Percentiles rank a stretch among this genome's conserved stretches.
phyloP scores from a whole-genome alignment of 495 filamentous ascomycete species.

The Penicillium dipodomyicola region DNA sequence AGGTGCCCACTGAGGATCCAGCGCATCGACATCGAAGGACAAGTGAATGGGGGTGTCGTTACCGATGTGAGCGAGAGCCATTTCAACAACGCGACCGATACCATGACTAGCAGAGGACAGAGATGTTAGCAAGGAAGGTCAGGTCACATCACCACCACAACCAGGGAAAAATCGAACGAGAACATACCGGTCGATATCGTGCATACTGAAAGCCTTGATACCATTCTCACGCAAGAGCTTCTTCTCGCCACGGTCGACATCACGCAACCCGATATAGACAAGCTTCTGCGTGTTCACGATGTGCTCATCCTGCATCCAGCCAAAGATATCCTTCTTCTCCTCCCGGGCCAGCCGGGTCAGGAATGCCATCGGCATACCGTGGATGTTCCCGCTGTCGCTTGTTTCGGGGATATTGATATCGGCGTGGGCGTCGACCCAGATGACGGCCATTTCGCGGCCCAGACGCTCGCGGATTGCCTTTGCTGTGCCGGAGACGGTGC shows the following conservation, averaged over 20 bases:
- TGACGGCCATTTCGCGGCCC: constrained; percentile 80
- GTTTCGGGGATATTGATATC: constrained; percentile 97
- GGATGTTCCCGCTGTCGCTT: constrained; percentile 86
- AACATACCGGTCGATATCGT: constrained; percentile 82
- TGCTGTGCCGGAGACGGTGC: constrained; percentile 79
- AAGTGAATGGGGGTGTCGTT: constrained; percentile 93
- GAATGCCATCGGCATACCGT: constrained; percentile 97
- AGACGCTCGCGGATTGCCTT: constrained; percentile 82
- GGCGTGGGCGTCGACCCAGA: constrained; percentile 98
- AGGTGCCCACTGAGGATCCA: constrained; percentile 94
- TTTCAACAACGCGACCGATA: constrained; percentile 94
- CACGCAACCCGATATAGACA: constrained; percentile 94
- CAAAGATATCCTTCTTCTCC: constrained; percentile 71
- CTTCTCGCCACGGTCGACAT: constrained; percentile 93
- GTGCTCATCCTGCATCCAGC: constrained; percentile 73
- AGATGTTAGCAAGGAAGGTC: not conserved
- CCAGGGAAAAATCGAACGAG: constrained; percentile 4
- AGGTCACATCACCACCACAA: not conserved
- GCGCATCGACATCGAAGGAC: constrained; percentile 94
- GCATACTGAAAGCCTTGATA: constrained; percentile 97
- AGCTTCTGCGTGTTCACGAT: constrained; percentile 73
- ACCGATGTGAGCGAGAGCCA: constrained; percentile 93
- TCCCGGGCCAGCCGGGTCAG: constrained; percentile 78
- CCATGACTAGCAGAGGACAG: constrained; percentile 58
- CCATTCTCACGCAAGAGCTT: constrained; percentile 78